Evolutionary conservation across 2,329 filamentous ascomycete genomes (phyloP).

Genomic region (Phialophora chinensis): DNA sequence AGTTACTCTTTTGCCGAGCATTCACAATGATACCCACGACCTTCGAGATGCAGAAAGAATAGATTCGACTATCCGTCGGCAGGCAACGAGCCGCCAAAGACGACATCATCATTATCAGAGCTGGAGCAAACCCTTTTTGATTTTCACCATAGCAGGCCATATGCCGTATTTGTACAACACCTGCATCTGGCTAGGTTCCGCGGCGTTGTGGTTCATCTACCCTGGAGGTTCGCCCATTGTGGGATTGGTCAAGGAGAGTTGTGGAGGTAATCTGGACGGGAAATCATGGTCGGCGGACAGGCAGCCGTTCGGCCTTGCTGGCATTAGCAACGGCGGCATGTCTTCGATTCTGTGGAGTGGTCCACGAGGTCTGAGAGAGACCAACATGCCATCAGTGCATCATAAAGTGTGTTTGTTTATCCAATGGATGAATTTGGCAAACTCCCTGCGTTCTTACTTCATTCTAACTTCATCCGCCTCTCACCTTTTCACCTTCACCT

Average conservation of each 20-base stretch:
- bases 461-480: not conserved
- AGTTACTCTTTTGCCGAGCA: constrained; percentile 18
- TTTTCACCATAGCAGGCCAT: constrained; percentile 4
- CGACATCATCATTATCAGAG: constrained; percentile 3
- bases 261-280: constrained; percentile 1
- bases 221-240: not conserved
- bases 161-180: constrained; percentile 20
- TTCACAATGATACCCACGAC: constrained; percentile 29
- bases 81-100: not conserved
- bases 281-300: not conserved
- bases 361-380: not conserved
- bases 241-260: not conserved
- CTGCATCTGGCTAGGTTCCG: constrained; percentile 7
- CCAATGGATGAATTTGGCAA: not conserved
- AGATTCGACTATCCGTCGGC: constrained; percentile 7
- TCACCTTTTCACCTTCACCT: not conserved
- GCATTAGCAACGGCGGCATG: not conserved
- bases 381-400: constrained; percentile 1
- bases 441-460: not conserved
- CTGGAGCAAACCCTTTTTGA: not conserved
- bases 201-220: constrained; percentile 11
- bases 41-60: constrained; percentile 11
- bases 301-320: not conserved
- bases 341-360: not conserved
- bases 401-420: not conserved